Percentiles rank a stretch among this genome's conserved stretches.
phyloP scores from a whole-genome alignment of 441 rosid species.

The Corymbia calophylla region DNA sequence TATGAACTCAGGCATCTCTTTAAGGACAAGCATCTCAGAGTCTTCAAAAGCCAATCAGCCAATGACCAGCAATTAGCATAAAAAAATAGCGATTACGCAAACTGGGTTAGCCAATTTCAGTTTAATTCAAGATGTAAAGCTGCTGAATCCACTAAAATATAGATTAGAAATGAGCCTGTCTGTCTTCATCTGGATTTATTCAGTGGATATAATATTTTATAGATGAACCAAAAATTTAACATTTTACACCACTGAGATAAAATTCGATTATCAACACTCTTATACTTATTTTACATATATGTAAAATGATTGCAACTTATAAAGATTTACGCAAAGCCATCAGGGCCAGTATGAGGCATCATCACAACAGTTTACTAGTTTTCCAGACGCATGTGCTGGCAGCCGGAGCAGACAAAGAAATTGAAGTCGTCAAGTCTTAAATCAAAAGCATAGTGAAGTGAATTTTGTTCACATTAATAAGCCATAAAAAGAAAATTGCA shows the following conservation, averaged over 20 bases:
- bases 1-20: not conserved
- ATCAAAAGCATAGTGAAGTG: not conserved
- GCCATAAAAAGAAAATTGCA: not conserved
- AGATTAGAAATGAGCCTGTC: not conserved
- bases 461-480: not conserved
- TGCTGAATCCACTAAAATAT: not conserved
- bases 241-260: not conserved
- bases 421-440: not conserved
- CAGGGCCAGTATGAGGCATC: not conserved
- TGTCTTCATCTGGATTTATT: not conserved
- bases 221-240: not conserved
- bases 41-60: not conserved
- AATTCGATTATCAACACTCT: not conserved
- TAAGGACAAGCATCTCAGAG: not conserved
- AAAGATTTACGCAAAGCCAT: not conserved
- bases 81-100: not conserved
- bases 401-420: not conserved
- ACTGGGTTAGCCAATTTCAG: not conserved
- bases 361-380: not conserved
- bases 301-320: not conserved
- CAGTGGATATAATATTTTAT: not conserved
- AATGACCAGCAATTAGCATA: not conserved
- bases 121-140: not conserved
- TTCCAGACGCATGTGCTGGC: not conserved
- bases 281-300: not conserved